A percentile compares a stretch with the other conserved stretches of the same genome.
Evolutionary conservation across 2,329 filamentous ascomycete species (phyloP).

Genomic region (Cercospora sp.): DNA sequence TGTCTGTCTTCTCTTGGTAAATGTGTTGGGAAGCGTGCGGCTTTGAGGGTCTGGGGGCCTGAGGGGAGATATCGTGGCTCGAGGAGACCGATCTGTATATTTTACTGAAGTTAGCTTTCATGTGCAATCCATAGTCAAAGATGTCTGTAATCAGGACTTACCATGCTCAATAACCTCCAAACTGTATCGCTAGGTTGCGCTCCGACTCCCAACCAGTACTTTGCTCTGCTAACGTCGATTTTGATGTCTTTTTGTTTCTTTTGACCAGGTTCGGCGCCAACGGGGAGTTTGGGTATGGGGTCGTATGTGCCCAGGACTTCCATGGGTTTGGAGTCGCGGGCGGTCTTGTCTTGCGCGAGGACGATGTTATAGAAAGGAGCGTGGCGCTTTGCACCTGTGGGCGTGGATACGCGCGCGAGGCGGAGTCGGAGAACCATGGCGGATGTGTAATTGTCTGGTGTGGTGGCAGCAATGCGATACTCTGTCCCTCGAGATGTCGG

Average conservation of each 20-base stretch:
- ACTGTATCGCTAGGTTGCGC: constrained; percentile 90
- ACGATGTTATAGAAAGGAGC: constrained; percentile 96
- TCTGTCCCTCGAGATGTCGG: background rate
- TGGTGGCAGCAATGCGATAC: background rate
- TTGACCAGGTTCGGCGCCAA: constrained; percentile 52
- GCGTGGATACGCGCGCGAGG: constrained; percentile 81
- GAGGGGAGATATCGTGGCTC: constrained; percentile 43
- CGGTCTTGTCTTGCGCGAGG: constrained; percentile 85
- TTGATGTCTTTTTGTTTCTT: constrained; percentile 87
- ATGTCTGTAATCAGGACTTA: constrained; percentile 40
- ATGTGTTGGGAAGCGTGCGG: constrained; percentile 37
- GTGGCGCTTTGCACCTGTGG: constrained; percentile 61
- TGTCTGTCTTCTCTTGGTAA: constrained; percentile 17
- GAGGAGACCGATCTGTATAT: constrained; percentile 45
- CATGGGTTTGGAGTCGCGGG: constrained; percentile 82
- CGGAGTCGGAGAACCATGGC: constrained; percentile 87
- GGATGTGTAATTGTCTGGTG: background rate
- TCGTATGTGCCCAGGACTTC: constrained; percentile 79
- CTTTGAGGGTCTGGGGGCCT: constrained; percentile 36
- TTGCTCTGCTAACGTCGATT: constrained; percentile 75
- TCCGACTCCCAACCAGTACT: constrained; percentile 96
- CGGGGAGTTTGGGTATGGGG: constrained; percentile 59
- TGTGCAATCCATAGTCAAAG: background rate
- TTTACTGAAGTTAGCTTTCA: background rate
- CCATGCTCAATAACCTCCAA: constrained; percentile 84